Base-by-base conservation (phyloP, 2,329 filamentous ascomycete genomes). In the Aspergillus tubingensis region DNA sequence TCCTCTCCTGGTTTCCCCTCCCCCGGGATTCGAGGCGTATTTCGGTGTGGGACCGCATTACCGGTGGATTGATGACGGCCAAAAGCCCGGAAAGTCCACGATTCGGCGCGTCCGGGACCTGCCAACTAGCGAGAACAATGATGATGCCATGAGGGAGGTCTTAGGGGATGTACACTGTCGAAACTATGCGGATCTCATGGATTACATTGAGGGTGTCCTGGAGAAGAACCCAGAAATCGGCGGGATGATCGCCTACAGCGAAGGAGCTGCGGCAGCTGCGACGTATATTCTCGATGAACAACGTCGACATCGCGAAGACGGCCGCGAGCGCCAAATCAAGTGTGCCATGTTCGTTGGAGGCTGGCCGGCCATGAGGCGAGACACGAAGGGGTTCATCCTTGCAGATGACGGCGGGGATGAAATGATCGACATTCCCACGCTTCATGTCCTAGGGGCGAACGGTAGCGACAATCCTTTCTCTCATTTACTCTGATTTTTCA, bases 171-270 rank as follows among this genome's bases (percentile, higher is more conserved):
- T 36, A 5, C 32, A 11, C 32, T 36, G 32, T 36, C 32, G 11
- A 5, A 36, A 36, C 32, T 36, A 36, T 13, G 5, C 32, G 11
- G 32, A 36, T 11, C 32, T 36, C 10, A 36, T 36, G 32, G 32
- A 13, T 13, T 36, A 36, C 10, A 36, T 36, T 11, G 32, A 36
- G 32, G 55, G 59, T 15, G 59, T 63, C 6, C 41, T 72, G 17
- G 64, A 70, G 11, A 52, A 30, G 10, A 64, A 70, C 21, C n/a
- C 27, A 2, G 66, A 68, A 0, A 67, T 71, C 17, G 67, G 65
- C 17, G 70, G 68, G 7, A 58, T 72, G 15, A 65, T 72, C 17
- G 70, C 68, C 4, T 72, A 67, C 48, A 68, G 65, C 3, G 68
- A 71, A 52, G 70, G 70, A 23, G 69, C 64, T 5, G 59, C 63